These are phyloP conservation scores for Leccinum disarticulatum DNA, from an alignment of 768 basidiomycete genomes.

Conservation along the genomic window DNA sequence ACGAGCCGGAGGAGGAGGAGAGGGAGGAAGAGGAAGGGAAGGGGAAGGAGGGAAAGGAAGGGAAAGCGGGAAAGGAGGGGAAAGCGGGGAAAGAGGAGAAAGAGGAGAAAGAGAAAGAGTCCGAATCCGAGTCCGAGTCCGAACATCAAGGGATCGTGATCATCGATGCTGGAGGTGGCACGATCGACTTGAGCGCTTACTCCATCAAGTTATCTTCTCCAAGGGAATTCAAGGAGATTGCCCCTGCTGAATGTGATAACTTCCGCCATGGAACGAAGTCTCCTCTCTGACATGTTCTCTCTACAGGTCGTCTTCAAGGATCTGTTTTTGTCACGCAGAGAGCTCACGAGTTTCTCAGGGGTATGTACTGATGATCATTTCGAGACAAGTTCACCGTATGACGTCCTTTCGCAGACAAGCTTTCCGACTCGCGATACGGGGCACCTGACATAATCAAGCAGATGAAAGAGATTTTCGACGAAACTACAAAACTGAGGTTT, in stretches of 20 bases:
- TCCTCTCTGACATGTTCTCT: not conserved
- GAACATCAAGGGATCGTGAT: slow-evolving; percentile 39
- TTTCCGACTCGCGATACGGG: slow-evolving; percentile 31
- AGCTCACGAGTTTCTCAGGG: slow-evolving; percentile 27
- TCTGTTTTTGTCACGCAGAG: slow-evolving; percentile 36
- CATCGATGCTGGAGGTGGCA: slow-evolving; percentile 46
- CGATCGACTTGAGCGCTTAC: slow-evolving; percentile 40
- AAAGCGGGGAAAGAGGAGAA: too few species aligned
- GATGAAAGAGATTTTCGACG: slow-evolving; percentile 38
- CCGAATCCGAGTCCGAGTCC: slow-evolving; percentile 37
- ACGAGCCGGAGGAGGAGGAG: not conserved
- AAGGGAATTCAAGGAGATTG: slow-evolving; percentile 35
- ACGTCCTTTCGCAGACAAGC: slow-evolving; percentile 20
- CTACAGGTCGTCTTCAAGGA: slow-evolving; percentile 41
- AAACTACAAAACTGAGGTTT: slow-evolving; percentile 39
- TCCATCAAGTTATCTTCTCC: slow-evolving; percentile 23
- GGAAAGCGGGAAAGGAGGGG: too few species aligned
- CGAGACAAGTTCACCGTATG: not conserved
- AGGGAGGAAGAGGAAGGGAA: too few species aligned
- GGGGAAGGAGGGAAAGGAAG: too few species aligned
- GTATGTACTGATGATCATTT: slow-evolving; percentile 15
- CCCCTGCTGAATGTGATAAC: slow-evolving; percentile 31
- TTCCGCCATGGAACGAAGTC: not conserved
- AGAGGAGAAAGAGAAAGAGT: not conserved
- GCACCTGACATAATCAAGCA: slow-evolving; percentile 29